Percentiles rank a stretch among this genome's conserved stretches.
phyloP scores from a whole-genome alignment of 2,329 filamentous ascomycete genomes.

The Cladosporium oxysporum region DNA sequence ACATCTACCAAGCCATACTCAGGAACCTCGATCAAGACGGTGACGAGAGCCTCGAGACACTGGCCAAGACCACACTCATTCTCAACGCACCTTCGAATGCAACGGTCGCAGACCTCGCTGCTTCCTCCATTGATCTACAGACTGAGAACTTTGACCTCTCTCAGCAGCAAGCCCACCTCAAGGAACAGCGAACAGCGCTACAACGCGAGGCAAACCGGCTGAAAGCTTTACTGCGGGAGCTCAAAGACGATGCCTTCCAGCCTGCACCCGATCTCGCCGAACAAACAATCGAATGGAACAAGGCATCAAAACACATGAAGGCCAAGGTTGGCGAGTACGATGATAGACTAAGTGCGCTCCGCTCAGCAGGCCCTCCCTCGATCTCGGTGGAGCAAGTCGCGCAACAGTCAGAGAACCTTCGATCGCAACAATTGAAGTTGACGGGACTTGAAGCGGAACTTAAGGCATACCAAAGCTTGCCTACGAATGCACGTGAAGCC shows the following conservation, averaged over 20 bases:
- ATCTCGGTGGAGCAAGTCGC: constrained; percentile 61
- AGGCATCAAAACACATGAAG: constrained; percentile 66
- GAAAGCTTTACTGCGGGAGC: constrained; percentile 25
- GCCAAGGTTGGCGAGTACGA: constrained; percentile 68
- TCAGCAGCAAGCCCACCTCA: constrained; percentile 31
- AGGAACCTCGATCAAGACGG: constrained; percentile 36
- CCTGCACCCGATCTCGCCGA: constrained; percentile 60
- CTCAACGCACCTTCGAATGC: constrained; percentile 37
- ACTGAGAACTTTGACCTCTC: constrained; percentile 30
- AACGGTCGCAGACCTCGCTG: constrained; percentile 16
- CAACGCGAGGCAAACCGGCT: constrained; percentile 29
- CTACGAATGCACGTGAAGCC: constrained; percentile 69
- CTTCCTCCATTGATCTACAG: constrained; percentile 21
- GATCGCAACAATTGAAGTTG: constrained; percentile 59
- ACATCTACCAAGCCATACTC: constrained; percentile 26
- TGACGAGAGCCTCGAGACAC: constrained; percentile 32
- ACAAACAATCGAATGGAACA: constrained; percentile 72
- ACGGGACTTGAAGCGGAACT: constrained; percentile 64
- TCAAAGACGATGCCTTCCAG: constrained; percentile 37
- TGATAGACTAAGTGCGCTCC: constrained; percentile 32
- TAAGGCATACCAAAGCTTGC: constrained; percentile 68
- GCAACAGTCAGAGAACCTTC: constrained; percentile 60
- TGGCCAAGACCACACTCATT: constrained; percentile 41
- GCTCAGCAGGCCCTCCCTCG: constrained; percentile 34
- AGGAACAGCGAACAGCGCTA: constrained; percentile 30